phyloP scores from a whole-genome alignment of 352 stramenopile species.

The Blastocystis sp. region DNA sequence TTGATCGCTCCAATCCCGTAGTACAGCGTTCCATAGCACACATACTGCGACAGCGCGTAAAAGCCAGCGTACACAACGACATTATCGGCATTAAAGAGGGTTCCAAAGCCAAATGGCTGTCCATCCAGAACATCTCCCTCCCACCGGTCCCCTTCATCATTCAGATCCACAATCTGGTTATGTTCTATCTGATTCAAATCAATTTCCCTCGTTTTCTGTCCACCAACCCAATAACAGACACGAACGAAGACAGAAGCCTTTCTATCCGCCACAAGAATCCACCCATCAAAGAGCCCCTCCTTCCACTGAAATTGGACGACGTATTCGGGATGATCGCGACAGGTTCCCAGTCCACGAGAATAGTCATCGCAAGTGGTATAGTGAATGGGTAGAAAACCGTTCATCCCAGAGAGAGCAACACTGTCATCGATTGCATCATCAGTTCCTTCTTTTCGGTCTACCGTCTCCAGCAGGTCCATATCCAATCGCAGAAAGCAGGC shows the following conservation, averaged over 20 bases:
- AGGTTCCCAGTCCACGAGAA: neutral
- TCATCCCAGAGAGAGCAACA: neutral
- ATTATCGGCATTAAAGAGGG: neutral
- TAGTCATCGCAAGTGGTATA: neutral
- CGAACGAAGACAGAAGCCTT: neutral
- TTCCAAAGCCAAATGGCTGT: slow-evolving; percentile 24
- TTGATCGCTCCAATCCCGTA: neutral
- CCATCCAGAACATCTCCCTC: neutral
- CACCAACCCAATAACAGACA: neutral
- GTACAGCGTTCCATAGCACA: slow-evolving; percentile 10
- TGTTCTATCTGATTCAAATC: neutral
- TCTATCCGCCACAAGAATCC: neutral
- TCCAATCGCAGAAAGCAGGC: neutral
- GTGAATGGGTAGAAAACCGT: neutral
- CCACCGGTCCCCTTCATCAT: neutral
- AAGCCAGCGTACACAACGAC: neutral
- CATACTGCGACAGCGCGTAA: neutral
- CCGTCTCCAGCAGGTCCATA: neutral
- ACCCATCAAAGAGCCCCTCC: neutral
- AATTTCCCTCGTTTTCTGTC: neutral
- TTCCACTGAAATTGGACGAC: slow-evolving; percentile 29
- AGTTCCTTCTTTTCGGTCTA: neutral
- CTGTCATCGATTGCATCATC: neutral
- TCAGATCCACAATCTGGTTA: slow-evolving; percentile 16
- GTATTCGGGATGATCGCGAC: neutral